Percentiles rank a stretch among this genome's conserved stretches.
phyloP scores from a whole-genome alignment of 2,329 filamentous ascomycete genomes.

The Thelonectria olida region DNA sequence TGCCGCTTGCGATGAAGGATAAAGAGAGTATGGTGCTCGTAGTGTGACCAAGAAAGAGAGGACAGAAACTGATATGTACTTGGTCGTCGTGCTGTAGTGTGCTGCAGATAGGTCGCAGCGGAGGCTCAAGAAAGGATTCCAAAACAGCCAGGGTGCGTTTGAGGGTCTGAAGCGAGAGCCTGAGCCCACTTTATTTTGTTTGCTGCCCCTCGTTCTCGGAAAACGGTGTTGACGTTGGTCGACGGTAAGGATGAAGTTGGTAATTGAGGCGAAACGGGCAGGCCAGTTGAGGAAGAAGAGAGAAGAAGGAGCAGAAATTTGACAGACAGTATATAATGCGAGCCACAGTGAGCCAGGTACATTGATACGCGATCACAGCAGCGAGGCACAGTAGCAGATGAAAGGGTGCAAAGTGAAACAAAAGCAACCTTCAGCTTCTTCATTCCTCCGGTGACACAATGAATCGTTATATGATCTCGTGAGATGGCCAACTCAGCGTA shows the following conservation, averaged over 20 bases:
- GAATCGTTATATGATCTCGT: slow-evolving; percentile 10
- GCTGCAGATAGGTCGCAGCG: background rate
- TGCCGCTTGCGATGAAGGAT: background rate
- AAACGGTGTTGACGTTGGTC: background rate
- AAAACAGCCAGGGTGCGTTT: background rate
- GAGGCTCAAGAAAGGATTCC: slow-evolving; percentile 5
- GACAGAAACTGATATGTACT: background rate
- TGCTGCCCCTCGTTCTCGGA: background rate
- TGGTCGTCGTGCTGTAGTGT: too few relatives aligned
- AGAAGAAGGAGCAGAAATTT: background rate
- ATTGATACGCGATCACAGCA: background rate
- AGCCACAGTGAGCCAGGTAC: background rate
- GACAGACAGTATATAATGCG: background rate
- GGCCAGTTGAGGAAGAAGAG: background rate
- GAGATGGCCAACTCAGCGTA: background rate
- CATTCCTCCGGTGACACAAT: background rate
- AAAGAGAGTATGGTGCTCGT: background rate
- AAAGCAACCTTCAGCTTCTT: background rate
- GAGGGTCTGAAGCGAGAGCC: background rate
- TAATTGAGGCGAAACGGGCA: background rate
- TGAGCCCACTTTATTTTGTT: slow-evolving; percentile 4
- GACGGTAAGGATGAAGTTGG: background rate
- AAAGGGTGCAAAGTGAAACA: background rate
- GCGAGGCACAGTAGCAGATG: background rate
- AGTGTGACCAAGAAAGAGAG: background rate